A percentile compares a stretch with the other conserved stretches of the same genome.
Evolutionary conservation across 2,329 filamentous ascomycete species (phyloP).

Genomic region (Fonsecaea pedrosoi): DNA sequence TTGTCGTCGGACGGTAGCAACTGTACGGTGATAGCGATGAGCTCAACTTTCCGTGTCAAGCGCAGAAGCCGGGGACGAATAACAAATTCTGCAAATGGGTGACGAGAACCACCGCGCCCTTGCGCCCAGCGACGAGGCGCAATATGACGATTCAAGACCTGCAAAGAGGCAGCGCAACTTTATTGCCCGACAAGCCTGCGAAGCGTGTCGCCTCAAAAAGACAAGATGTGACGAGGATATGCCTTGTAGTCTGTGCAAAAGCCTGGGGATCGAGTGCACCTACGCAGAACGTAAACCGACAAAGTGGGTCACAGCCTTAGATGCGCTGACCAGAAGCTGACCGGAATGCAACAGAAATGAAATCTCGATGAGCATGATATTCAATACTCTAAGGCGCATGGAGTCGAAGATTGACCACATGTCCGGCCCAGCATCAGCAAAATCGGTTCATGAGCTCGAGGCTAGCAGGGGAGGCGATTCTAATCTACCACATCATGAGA

Average conservation of each 20-base stretch:
- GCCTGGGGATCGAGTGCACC: slow-evolving; percentile 57
- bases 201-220: slow-evolving; percentile 61
- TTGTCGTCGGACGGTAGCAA: background rate
- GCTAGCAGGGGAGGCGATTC: slow-evolving; percentile 19
- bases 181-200: slow-evolving; percentile 53
- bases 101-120: slow-evolving; percentile 20
- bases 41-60: background rate
- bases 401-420: slow-evolving; percentile 61
- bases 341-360: slow-evolving; percentile 52
- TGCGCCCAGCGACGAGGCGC: slow-evolving; percentile 9
- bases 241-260: slow-evolving; percentile 61
- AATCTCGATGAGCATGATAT: slow-evolving; percentile 61
- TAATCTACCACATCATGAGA: slow-evolving; percentile 35
- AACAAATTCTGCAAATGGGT: slow-evolving; percentile 9
- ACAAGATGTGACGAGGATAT: slow-evolving; percentile 63
- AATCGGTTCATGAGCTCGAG: slow-evolving; percentile 32
- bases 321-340: background rate
- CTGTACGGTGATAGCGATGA: background rate
- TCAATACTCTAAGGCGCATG: slow-evolving; percentile 61
- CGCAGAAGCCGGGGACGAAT: slow-evolving; percentile 6
- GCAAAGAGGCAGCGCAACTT: slow-evolving; percentile 34
- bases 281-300: slow-evolving; percentile 62
- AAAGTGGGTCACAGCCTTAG: slow-evolving; percentile 48
- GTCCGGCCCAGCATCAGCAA: slow-evolving; percentile 48
- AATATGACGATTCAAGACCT: slow-evolving; percentile 24